Conservation (phyloP, 2,329 filamentous ascomycete species). For the Ophiocordyceps unilateralis region DNA sequence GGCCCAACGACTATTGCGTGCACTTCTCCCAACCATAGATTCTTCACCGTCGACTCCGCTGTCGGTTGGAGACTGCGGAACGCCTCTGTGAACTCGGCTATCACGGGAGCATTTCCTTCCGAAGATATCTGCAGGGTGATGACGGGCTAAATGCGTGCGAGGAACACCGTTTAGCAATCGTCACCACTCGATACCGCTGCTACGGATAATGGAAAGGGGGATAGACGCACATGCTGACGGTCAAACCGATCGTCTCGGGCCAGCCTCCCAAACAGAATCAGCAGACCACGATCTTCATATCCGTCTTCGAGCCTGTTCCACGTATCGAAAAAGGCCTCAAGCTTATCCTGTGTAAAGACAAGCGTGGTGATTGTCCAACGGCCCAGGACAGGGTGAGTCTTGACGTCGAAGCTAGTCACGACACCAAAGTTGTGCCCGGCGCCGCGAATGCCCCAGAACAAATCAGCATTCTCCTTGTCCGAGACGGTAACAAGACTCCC, state of each 20-base stretch:
- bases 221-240: background rate
- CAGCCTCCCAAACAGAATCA: background rate
- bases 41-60: background rate
- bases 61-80: constrained; percentile 3
- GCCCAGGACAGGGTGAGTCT: constrained; percentile 8
- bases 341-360: constrained; percentile 1
- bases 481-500: constrained; percentile 8
- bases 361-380: background rate
- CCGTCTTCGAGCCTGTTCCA: constrained; percentile 1
- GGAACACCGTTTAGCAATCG: background rate
- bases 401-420: constrained; percentile 12
- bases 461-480: constrained; percentile 10
- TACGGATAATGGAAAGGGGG: too few relatives aligned
- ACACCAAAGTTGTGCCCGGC: constrained; percentile 17
- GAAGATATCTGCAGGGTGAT: constrained; percentile 3
- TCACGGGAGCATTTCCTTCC: constrained; percentile 1
- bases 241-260: background rate
- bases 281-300: background rate
- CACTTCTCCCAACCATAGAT: constrained; percentile 1
- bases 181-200: too few relatives aligned
- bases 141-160: constrained; percentile 1
- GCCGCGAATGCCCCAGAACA: constrained; percentile 18
- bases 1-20: constrained; percentile 1
- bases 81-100: constrained; percentile 1
- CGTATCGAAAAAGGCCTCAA: background rate